These are phyloP conservation scores for Eutypa lata DNA, from an alignment of 2,329 filamentous ascomycete genomes.

Conservation along the genomic window DNA sequence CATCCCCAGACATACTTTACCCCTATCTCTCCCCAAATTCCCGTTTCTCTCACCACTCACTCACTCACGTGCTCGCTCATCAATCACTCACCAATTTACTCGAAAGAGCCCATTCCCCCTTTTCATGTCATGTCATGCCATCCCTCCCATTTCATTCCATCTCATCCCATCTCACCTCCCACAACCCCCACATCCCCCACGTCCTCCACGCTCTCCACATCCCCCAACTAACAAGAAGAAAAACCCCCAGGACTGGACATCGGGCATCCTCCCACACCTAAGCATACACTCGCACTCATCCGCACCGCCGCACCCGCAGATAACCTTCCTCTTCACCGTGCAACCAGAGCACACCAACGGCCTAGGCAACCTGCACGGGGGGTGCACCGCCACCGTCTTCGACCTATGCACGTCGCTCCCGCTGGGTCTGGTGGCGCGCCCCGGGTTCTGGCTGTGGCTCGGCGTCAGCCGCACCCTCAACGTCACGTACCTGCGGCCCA, in stretches of 20 bases:
- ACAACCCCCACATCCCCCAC: not conserved
- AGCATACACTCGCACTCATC: conserved; percentile 35
- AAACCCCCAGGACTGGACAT: conserved; percentile 43
- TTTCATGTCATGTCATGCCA: not conserved
- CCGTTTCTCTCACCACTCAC: too few relatives aligned
- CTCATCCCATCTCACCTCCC: too few relatives aligned
- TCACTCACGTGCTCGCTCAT: too few relatives aligned
- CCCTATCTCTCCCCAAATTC: too few relatives aligned
- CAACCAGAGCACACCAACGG: conserved; percentile 51
- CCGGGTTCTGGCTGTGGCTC: conserved; percentile 58
- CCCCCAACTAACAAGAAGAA: too few relatives aligned
- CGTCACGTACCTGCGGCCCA: conserved; percentile 65
- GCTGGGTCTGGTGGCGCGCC: conserved; percentile 52
- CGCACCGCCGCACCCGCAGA: conserved; percentile 32
- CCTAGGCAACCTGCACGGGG: conserved; percentile 56
- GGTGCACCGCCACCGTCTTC: conserved; percentile 63
- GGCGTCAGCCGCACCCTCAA: conserved; percentile 66
- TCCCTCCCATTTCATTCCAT: not conserved
- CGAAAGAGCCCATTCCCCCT: too few relatives aligned
- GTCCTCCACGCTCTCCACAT: not conserved
- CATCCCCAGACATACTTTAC: too few relatives aligned
- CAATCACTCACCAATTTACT: too few relatives aligned
- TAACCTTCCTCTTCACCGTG: conserved; percentile 48
- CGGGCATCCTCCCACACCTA: conserved; percentile 38
- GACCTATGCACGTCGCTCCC: conserved; percentile 62